Percentiles rank a stretch among this genome's conserved stretches.
These are phyloP conservation scores for Pleoardoris graminearum DNA, from an alignment of 2,329 filamentous ascomycete genomes.

Conservation along the genomic window DNA sequence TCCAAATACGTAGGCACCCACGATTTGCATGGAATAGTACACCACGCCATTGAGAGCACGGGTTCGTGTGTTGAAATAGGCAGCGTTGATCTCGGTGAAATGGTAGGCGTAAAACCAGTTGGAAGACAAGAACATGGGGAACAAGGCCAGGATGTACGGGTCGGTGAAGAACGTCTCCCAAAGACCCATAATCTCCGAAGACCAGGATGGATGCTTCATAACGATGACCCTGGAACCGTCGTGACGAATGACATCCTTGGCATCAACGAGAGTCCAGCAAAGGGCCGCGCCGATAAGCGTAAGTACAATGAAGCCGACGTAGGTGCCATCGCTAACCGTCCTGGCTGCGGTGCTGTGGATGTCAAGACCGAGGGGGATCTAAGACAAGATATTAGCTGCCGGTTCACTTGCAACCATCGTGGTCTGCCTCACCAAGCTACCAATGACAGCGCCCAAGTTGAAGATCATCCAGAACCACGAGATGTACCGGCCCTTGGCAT, in stretches of 20 bases:
- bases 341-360: constrained; percentile 58
- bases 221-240: constrained; percentile 80
- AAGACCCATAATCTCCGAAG: constrained; percentile 75
- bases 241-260: constrained; percentile 70
- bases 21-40: constrained; percentile 80
- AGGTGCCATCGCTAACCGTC: constrained; percentile 75
- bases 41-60: constrained; percentile 75
- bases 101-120: constrained; percentile 84
- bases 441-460: constrained; percentile 88
- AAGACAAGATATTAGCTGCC: constrained; percentile 5
- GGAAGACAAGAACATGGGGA: constrained; percentile 79
- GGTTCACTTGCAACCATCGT: neutral
- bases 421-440: constrained; percentile 62
- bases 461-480: constrained; percentile 95
- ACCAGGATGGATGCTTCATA: constrained; percentile 90
- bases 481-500: constrained; percentile 84
- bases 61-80: constrained; percentile 73
- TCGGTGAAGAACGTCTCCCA: constrained; percentile 72
- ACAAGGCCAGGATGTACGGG: constrained; percentile 73
- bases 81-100: constrained; percentile 72
- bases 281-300: constrained; percentile 73
- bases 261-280: constrained; percentile 71
- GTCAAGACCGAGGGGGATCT: constrained; percentile 75
- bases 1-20: constrained; percentile 74
- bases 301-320: constrained; percentile 83